These are phyloP conservation scores for Tulasnella sp. DNA, from an alignment of 768 basidiomycete genomes.

Conservation along the genomic window DNA sequence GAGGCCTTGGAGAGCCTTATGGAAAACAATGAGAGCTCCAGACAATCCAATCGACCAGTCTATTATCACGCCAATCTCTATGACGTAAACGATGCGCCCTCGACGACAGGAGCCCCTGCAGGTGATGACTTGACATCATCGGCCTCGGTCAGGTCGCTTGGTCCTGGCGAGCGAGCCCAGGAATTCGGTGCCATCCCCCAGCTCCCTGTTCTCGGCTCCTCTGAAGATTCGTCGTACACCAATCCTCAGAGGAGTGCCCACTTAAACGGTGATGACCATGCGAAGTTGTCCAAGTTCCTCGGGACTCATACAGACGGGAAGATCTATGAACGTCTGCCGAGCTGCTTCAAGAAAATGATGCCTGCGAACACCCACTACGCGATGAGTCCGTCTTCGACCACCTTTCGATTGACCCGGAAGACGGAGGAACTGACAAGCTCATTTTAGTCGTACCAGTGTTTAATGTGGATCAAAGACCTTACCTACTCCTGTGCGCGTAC, in stretches of 20 bases:
- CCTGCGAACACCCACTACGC: conserved; percentile 78
- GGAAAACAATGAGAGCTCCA: conserved; percentile 35
- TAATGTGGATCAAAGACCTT: conserved; percentile 85
- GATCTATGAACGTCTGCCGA: conserved; percentile 76
- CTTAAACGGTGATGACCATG: conserved; percentile 60
- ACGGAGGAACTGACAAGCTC: conserved; percentile 8
- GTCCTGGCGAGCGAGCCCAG: conserved; percentile 22
- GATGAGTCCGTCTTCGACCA: conserved; percentile 47
- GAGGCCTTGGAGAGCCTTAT: conserved; percentile 42
- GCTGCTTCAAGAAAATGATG: conserved; percentile 68
- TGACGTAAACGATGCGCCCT: not conserved
- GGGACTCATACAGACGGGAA: conserved; percentile 71
- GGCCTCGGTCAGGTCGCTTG: not conserved
- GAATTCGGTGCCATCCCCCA: conserved; percentile 26
- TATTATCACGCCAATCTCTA: conserved; percentile 30
- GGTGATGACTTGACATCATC: too few relatives aligned
- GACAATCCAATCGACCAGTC: conserved; percentile 15
- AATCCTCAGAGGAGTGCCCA: conserved; percentile 27
- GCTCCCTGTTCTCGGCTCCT: conserved; percentile 26
- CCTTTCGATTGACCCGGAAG: not conserved
- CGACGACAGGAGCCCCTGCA: not conserved
- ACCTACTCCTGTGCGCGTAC: conserved; percentile 83
- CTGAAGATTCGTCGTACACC: conserved; percentile 12
- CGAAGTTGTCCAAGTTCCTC: conserved; percentile 68
- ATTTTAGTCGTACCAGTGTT: conserved; percentile 74